Evolutionary conservation across 495 filamentous ascomycete genomes (phyloP).

Genomic region (Cercophora scortea): DNA sequence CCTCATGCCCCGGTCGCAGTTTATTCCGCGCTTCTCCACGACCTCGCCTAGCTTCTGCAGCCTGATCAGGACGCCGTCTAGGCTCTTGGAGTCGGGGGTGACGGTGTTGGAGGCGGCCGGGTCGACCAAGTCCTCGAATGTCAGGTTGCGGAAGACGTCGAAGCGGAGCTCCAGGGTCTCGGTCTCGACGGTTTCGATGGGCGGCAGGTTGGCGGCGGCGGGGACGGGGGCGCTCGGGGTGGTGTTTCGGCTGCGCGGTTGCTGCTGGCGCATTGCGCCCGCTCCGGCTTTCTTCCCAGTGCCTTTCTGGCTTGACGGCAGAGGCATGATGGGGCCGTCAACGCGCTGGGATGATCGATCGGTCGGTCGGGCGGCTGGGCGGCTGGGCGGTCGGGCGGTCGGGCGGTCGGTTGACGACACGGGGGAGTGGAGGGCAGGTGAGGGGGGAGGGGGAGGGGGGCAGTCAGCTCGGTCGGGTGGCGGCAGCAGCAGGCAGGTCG

Average conservation of each 20-base stretch:
- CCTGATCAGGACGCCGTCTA: slow-evolving; percentile 60
- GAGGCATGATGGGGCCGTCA: slow-evolving; percentile 33
- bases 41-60: slow-evolving; percentile 57
- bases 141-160: slow-evolving; percentile 43
- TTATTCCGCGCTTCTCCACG: slow-evolving; percentile 53
- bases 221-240: slow-evolving; percentile 58
- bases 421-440: too few species aligned
- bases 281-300: slow-evolving; percentile 64
- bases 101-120: slow-evolving; percentile 48
- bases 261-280: slow-evolving; percentile 49
- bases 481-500: too few species aligned
- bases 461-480: too few species aligned
- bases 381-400: too few species aligned
- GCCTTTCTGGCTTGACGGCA: slow-evolving; percentile 55
- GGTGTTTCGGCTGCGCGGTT: slow-evolving; percentile 75
- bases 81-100: slow-evolving; percentile 67
- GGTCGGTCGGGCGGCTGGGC: too few species aligned
- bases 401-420: too few species aligned
- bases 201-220: slow-evolving; percentile 38
- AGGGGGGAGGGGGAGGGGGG: too few species aligned
- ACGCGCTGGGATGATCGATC: too few species aligned
- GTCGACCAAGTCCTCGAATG: slow-evolving; percentile 69
- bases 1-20: slow-evolving; percentile 67
- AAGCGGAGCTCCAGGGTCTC: slow-evolving; percentile 54
- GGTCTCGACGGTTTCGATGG: slow-evolving; percentile 52